Evolutionary conservation across 177 flowering plant genomes (phyloP).

Genomic region (Vitis hybrid): DNA sequence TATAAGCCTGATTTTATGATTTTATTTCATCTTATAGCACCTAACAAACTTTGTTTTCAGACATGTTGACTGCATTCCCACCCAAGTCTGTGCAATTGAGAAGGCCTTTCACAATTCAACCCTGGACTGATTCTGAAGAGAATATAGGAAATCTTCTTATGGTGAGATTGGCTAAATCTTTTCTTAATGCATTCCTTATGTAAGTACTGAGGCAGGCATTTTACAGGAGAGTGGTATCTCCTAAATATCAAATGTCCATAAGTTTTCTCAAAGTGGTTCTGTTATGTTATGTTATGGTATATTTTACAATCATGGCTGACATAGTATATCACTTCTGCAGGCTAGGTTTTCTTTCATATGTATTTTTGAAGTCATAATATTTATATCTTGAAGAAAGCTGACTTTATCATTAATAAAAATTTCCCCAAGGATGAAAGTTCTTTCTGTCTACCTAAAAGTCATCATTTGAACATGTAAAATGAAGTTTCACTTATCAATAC

Average conservation of each 20-base stretch:
- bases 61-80: conserved; percentile 60
- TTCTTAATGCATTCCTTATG: not conserved
- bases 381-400: too few species aligned
- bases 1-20: not conserved
- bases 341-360: too few species aligned
- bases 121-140: conserved; percentile 83
- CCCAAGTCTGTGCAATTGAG: conserved; percentile 62
- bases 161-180: conserved; percentile 40
- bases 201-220: too few species aligned
- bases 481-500: too few species aligned
- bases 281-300: not conserved
- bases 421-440: too few species aligned
- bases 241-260: not conserved
- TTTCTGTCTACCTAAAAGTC: too few species aligned
- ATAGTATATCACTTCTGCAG: too few species aligned
- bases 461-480: too few species aligned
- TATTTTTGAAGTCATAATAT: too few species aligned
- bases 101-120: conserved; percentile 64
- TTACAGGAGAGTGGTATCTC: too few species aligned
- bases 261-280: not conserved
- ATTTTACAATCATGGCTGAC: not conserved
- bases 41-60: conserved; percentile 34
- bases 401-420: too few species aligned
- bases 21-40: not conserved
- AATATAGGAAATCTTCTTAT: conserved; percentile 82